A percentile compares a stretch with the other conserved stretches of the same genome.
Evolutionary conservation across 1,284 basidiomycete species (phyloP).

Genomic region (Somion occarium): DNA sequence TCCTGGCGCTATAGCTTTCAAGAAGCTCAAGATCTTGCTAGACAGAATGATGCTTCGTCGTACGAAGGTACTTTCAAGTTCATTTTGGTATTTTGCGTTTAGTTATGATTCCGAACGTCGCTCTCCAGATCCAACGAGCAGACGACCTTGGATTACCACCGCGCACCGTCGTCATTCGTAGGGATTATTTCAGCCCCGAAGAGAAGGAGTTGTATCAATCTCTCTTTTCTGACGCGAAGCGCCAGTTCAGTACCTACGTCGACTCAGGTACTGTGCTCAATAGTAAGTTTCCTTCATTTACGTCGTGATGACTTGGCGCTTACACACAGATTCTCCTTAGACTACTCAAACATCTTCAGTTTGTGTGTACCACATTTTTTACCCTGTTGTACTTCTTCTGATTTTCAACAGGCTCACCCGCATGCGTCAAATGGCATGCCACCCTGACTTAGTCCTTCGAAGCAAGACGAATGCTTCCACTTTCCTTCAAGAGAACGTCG

Average conservation of each 20-base stretch:
- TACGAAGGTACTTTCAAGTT: slow-evolving; percentile 53
- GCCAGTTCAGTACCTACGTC: slow-evolving; percentile 90
- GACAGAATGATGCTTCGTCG: slow-evolving; percentile 96
- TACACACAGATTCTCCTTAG: slow-evolving; percentile 33
- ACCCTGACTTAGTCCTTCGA: slow-evolving; percentile 92
- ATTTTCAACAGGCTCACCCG: slow-evolving; percentile 56
- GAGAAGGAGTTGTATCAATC: slow-evolving; percentile 95
- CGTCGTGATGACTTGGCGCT: background rate
- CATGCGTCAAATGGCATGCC: slow-evolving; percentile 95
- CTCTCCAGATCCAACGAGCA: slow-evolving; percentile 78
- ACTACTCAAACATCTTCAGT: slow-evolving; percentile 95
- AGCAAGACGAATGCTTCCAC: slow-evolving; percentile 73
- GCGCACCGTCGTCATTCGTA: slow-evolving; percentile 83
- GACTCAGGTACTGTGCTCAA: slow-evolving; percentile 89
- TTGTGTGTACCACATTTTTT: slow-evolving; percentile 40
- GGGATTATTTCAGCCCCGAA: slow-evolving; percentile 94
- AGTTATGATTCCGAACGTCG: background rate
- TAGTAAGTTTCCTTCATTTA: slow-evolving; percentile 49
- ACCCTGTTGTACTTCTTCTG: background rate
- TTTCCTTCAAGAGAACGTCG: slow-evolving; percentile 55
- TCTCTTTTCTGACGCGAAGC: slow-evolving; percentile 89
- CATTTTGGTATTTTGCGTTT: background rate
- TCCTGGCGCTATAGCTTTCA: slow-evolving; percentile 79
- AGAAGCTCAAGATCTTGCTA: slow-evolving; percentile 84
- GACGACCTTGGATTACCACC: slow-evolving; percentile 98